These are phyloP conservation scores for Rhododendron kiyosumense DNA, from an alignment of 148 eudicot species.

Conservation along the genomic window DNA sequence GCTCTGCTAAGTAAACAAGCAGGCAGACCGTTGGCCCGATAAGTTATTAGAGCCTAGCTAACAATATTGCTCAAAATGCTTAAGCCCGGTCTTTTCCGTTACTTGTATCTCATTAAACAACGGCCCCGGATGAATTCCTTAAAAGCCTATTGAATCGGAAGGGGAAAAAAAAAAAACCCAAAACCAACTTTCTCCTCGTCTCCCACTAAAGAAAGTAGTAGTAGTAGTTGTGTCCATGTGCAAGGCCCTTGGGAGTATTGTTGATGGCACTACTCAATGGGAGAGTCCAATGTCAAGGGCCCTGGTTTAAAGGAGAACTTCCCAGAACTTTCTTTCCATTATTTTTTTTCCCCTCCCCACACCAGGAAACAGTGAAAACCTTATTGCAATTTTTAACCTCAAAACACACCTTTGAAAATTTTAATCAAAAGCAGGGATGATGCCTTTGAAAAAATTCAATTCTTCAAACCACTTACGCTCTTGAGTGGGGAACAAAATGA, in stretches of 20 bases:
- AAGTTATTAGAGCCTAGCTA: background rate
- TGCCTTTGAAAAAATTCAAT: background rate
- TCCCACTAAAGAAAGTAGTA: background rate
- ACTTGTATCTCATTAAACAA: background rate
- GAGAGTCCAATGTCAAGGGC: conserved; percentile 11
- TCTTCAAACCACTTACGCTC: background rate
- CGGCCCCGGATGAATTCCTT: background rate
- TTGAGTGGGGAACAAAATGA: conserved; percentile 2
- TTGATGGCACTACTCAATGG: background rate
- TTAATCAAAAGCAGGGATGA: background rate
- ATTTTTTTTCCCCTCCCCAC: background rate
- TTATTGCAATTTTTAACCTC: background rate
- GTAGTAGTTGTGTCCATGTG: conserved; percentile 6
- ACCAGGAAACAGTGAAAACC: background rate
- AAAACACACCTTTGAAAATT: background rate
- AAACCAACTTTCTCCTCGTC: background rate
- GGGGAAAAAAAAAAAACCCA: background rate
- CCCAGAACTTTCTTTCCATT: conserved; percentile 3
- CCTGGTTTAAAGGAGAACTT: conserved; percentile 9
- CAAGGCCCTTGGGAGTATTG: background rate
- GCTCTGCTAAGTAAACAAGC: background rate
- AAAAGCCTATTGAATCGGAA: background rate
- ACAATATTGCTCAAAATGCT: background rate
- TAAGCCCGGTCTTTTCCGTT: background rate
- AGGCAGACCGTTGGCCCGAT: background rate